Percentiles rank a stretch among this genome's conserved stretches.
phyloP scores from a whole-genome alignment of 1,284 basidiomycete genomes.

The Apiotrichum sp. region DNA sequence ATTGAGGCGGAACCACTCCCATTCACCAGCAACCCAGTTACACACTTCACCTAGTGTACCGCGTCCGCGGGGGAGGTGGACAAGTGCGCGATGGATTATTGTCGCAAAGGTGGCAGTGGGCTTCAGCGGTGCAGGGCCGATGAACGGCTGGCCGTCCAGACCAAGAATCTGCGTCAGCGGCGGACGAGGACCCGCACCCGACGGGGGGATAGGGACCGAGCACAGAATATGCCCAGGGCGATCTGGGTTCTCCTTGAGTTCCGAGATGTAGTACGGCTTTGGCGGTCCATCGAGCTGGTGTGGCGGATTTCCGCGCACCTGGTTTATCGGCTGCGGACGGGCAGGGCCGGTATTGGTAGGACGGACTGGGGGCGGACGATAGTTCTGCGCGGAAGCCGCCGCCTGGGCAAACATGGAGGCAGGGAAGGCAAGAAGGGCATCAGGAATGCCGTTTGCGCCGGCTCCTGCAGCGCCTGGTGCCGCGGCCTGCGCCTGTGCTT shows the following conservation, averaged over 20 bases:
- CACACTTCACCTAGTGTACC: constrained; percentile 88
- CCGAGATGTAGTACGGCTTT: constrained; percentile 39
- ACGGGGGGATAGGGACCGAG: constrained; percentile 43
- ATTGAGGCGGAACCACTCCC: constrained; percentile 81
- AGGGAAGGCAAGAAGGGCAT: background rate
- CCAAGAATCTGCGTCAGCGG: constrained; percentile 42
- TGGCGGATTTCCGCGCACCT: constrained; percentile 6
- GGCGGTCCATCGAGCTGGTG: constrained; percentile 22
- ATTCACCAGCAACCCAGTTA: constrained; percentile 79
- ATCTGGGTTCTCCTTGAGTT: constrained; percentile 38
- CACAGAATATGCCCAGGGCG: constrained; percentile 42
- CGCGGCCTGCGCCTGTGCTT: background rate
- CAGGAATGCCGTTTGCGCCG: background rate
- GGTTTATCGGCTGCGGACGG: constrained; percentile 8
- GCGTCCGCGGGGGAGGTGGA: constrained; percentile 55
- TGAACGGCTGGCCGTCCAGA: constrained; percentile 44
- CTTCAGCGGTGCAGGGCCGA: constrained; percentile 45
- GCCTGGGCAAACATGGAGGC: background rate
- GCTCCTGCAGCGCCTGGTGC: no score
- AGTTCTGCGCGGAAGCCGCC: background rate
- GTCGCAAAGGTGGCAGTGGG: constrained; percentile 46
- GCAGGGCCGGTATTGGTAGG: background rate
- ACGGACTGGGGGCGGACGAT: background rate
- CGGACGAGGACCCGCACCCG: constrained; percentile 41
- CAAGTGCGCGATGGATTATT: constrained; percentile 44